These are phyloP conservation scores for Graphiopsis chlorocephala DNA, from an alignment of 2,329 filamentous ascomycete genomes.

Conservation along the genomic window DNA sequence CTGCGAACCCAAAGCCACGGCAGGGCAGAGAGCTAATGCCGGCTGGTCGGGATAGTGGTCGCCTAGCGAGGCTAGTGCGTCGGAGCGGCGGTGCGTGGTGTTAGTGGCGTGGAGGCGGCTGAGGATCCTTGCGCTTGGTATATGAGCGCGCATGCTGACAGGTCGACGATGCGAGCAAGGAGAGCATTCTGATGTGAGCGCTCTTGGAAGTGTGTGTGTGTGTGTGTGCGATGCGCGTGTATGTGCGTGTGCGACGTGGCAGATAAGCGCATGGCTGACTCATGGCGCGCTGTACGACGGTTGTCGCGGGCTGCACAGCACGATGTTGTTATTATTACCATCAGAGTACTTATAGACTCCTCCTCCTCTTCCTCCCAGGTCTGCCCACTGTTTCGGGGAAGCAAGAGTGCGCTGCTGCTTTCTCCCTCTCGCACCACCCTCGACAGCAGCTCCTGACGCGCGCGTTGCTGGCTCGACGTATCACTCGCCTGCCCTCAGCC, in stretches of 20 bases:
- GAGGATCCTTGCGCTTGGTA: not conserved
- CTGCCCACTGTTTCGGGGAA: not conserved
- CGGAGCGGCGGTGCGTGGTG: constrained; percentile 1
- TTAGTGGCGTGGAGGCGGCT: constrained; percentile 12
- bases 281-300: constrained; percentile 5
- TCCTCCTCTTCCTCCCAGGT: not conserved
- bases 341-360: not conserved
- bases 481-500: not conserved
- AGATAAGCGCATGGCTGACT: constrained; percentile 8
- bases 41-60: not conserved
- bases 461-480: not conserved
- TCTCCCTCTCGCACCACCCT: not conserved
- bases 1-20: constrained; percentile 3
- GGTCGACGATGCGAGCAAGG: constrained; percentile 2
- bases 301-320: not conserved
- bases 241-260: not conserved
- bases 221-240: not conserved
- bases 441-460: not conserved
- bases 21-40: not conserved
- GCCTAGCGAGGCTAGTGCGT: constrained; percentile 1
- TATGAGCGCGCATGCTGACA: not conserved
- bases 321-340: not conserved
- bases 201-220: not conserved
- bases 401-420: not conserved
- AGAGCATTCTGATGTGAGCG: not conserved